Evolutionary conservation across 192 early-diverging fungal genomes (phyloP), one percentile per base, ranked within the genome.

Genomic region (Rhizoclosmatium sp.): DNA sequence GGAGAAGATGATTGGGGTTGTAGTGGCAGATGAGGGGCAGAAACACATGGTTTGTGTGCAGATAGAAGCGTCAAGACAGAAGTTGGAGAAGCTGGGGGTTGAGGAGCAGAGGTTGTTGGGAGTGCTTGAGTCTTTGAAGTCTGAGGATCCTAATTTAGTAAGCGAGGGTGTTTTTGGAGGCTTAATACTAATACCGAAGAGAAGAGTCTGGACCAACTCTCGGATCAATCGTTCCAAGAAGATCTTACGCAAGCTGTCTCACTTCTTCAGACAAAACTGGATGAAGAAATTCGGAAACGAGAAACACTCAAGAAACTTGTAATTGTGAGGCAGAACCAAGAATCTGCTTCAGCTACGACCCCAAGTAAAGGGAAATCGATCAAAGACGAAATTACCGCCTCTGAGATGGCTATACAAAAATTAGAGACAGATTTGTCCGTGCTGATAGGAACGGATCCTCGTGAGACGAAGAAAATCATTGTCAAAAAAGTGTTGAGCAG

Each of bases 221-320:
- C 72, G 12, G 40, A 41, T 0, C 67, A 76, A 31, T 21, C 49
- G 12, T 56, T 82, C 19, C 84, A 88, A 45, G 82, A 81, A 65
- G 82, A 85, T 9, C 16, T 82, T 3, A 19, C 44, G 39, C 40
- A 78, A 12, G 74, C 70, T 5, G 71, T 74, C 39, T 64, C 78
- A 60, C 58, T 82, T 4, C 60, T 89, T 16, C 81, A 85, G 42
- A 65, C 58, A n/a, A 84, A 84, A 71, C 64, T 89, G 4, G 83
- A 75, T n/a, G 84, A 85, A 48, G 85, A 89, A 69, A 31, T 78
- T 16, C 67, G 64, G 61, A 86, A 87, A 61, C 60, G 75, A 10
- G 78, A 82, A 16, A 82, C 67, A 14, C 51, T 89, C 14, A n/a
- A 79, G 21, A 86, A 84, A 73, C 42, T 81, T 3, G 48, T 82